Conservation (phyloP, 2,329 filamentous ascomycete species). For the Monascus ruber region DNA sequence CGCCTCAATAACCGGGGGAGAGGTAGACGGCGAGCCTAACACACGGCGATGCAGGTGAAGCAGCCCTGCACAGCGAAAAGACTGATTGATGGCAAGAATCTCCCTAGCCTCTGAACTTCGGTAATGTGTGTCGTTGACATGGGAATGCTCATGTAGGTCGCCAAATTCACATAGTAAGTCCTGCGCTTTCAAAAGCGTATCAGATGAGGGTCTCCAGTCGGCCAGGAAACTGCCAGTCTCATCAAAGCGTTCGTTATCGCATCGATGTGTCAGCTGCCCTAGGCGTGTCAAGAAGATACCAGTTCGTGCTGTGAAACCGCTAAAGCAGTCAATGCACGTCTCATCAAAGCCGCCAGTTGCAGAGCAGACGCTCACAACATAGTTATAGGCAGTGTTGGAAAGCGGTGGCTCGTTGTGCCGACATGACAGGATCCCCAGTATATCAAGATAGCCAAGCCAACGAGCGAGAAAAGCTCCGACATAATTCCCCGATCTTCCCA, state of each 20-base stretch:
- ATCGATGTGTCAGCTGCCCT: slow-evolving; percentile 57
- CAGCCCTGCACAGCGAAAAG: slow-evolving; percentile 68
- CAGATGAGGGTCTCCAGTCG: slow-evolving; percentile 48
- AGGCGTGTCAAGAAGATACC: slow-evolving; percentile 61
- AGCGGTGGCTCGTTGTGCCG: slow-evolving; percentile 43
- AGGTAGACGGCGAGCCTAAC: slow-evolving; percentile 47
- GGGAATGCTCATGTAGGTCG: slow-evolving; percentile 37
- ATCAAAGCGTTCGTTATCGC: slow-evolving; percentile 55
- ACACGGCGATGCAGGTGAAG: slow-evolving; percentile 67
- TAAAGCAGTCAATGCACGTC: slow-evolving; percentile 65
- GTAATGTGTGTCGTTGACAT: slow-evolving; percentile 30
- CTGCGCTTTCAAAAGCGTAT: slow-evolving; percentile 46
- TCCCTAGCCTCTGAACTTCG: slow-evolving; percentile 31
- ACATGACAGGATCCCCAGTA: slow-evolving; percentile 60
- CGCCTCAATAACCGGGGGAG: slow-evolving; percentile 51
- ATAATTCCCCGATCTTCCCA: slow-evolving; percentile 43
- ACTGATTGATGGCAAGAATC: slow-evolving; percentile 57
- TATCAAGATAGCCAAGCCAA: slow-evolving; percentile 77
- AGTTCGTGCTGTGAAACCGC: slow-evolving; percentile 64
- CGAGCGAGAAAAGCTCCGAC: slow-evolving; percentile 63
- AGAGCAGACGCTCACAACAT: slow-evolving; percentile 34
- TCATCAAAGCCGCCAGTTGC: slow-evolving; percentile 47
- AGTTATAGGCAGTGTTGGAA: slow-evolving; percentile 39
- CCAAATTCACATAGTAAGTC: slow-evolving; percentile 51
- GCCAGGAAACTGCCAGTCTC: slow-evolving; percentile 38